A percentile compares a stretch with the other conserved stretches of the same genome.
phyloP scores from a whole-genome alignment of 225 moss, liverwort and hornwort species.

The Takakia lepidozioides region DNA sequence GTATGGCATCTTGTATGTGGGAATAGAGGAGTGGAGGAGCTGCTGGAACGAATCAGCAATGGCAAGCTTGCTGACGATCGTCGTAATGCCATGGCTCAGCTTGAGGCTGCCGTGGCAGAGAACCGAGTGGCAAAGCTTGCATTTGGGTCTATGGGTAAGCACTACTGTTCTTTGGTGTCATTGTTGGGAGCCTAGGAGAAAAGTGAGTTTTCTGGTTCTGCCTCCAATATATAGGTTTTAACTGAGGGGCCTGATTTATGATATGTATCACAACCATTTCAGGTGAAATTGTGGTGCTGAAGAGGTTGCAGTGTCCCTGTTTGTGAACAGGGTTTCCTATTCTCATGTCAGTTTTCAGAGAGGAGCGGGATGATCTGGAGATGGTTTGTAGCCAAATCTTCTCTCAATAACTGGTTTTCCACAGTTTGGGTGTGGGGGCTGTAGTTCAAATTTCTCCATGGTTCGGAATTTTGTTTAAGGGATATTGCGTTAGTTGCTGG shows the following conservation, averaged over 20 bases:
- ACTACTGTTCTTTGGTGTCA: background rate
- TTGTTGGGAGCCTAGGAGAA: background rate
- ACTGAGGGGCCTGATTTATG: no score
- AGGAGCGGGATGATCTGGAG: constrained; percentile 71
- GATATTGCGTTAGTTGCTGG: no score
- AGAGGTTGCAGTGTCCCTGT: constrained; percentile 33
- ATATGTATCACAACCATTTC: constrained; percentile 45
- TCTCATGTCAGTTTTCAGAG: constrained; percentile 88
- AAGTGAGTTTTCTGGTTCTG: background rate
- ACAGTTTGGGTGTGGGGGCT: no score
- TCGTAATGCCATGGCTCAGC: constrained; percentile 80
- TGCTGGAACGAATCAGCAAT: constrained; percentile 97
- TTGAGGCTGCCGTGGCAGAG: constrained; percentile 93
- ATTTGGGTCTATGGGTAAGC: constrained; percentile 87
- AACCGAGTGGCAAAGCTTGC: constrained; percentile 87
- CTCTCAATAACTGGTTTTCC: background rate
- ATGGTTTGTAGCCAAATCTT: no score
- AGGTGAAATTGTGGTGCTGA: constrained; percentile 61
- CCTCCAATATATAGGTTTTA: background rate
- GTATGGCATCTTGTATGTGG: no score
- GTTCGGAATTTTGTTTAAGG: no score
- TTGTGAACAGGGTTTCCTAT: constrained; percentile 92
- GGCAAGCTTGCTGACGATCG: constrained; percentile 97
- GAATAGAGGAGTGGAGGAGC: constrained; percentile 97
- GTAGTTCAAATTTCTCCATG: no score